Conservation (phyloP, 2,329 filamentous ascomycete species). For the Clonostachys rhizophaga region DNA sequence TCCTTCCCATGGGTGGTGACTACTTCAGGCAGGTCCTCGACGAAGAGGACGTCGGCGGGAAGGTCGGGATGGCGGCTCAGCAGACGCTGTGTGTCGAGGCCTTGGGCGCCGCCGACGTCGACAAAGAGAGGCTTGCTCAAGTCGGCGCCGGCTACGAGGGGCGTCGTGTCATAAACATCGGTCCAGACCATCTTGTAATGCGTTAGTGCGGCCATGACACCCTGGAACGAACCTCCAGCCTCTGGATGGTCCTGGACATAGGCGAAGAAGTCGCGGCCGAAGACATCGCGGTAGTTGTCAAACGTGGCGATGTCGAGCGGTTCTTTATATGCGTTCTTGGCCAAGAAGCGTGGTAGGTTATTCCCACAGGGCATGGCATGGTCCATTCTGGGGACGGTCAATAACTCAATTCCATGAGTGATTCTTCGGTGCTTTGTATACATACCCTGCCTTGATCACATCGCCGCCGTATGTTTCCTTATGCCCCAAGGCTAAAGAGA, state of each 20-base stretch:
- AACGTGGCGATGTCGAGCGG: constrained; percentile 13
- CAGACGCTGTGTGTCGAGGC: constrained; percentile 24
- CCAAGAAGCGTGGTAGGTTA: constrained; percentile 21
- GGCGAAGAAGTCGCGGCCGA: constrained; percentile 20
- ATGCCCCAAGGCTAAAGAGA: constrained; percentile 21
- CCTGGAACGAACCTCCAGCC: constrained; percentile 20
- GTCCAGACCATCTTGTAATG: constrained; percentile 26
- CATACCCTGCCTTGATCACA: constrained; percentile 19
- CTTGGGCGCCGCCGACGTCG: constrained; percentile 30
- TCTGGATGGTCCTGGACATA: constrained; percentile 16
- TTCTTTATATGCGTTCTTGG: constrained; percentile 20
- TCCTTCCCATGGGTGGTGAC: constrained; percentile 14
- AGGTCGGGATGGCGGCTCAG: constrained; percentile 20
- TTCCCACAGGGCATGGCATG: constrained; percentile 18
- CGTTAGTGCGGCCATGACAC: constrained; percentile 24
- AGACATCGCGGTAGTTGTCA: constrained; percentile 8
- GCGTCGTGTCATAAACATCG: constrained; percentile 16
- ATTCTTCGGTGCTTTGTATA: neutral
- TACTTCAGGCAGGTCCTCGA: constrained; percentile 30
- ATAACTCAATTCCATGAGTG: neutral
- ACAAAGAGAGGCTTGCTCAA: constrained; percentile 18
- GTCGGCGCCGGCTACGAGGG: constrained; percentile 10
- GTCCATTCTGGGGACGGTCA: constrained; percentile 9
- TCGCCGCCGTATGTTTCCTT: constrained; percentile 18
- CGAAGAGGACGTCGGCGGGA: constrained; percentile 19